phyloP scores from a whole-genome alignment of 2,329 filamentous ascomycete genomes.

The Cadophora luteo-olivacea region DNA sequence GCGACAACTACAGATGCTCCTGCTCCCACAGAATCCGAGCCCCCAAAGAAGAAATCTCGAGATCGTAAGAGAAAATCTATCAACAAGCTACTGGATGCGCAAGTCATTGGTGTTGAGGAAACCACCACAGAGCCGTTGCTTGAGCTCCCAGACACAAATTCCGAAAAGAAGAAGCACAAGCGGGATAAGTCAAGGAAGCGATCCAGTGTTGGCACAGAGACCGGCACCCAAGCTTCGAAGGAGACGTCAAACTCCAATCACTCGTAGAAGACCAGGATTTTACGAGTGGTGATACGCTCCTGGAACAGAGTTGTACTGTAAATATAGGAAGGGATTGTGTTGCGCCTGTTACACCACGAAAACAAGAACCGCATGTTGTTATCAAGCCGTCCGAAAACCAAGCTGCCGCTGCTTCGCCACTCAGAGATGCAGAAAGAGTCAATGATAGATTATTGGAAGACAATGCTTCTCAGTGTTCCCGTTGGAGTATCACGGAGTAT shows the following conservation, averaged over 20 bases:
- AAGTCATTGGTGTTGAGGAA: neutral
- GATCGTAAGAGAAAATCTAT: constrained; percentile 6
- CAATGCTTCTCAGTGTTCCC: constrained; percentile 28
- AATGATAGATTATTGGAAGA: constrained; percentile 16
- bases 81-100: neutral
- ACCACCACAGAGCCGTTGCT: constrained; percentile 21
- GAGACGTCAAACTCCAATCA: constrained; percentile 44
- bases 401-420: neutral
- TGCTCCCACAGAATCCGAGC: neutral
- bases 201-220: constrained; percentile 18
- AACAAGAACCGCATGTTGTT: constrained; percentile 7
- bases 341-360: neutral
- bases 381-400: constrained; percentile 23
- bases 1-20: no score
- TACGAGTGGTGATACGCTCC: constrained; percentile 45
- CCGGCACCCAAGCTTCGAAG: constrained; percentile 22
- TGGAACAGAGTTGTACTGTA: constrained; percentile 32
- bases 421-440: neutral
- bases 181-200: constrained; percentile 24
- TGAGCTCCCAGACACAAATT: constrained; percentile 29
- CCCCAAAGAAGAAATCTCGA: constrained; percentile 14
- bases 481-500: constrained; percentile 27
- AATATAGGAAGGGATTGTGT: constrained; percentile 14
- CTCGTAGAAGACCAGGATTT: constrained; percentile 46
- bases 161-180: constrained; percentile 28